Base-by-base conservation (phyloP, 345 rosid species). In the Arabis hirsuta region DNA sequence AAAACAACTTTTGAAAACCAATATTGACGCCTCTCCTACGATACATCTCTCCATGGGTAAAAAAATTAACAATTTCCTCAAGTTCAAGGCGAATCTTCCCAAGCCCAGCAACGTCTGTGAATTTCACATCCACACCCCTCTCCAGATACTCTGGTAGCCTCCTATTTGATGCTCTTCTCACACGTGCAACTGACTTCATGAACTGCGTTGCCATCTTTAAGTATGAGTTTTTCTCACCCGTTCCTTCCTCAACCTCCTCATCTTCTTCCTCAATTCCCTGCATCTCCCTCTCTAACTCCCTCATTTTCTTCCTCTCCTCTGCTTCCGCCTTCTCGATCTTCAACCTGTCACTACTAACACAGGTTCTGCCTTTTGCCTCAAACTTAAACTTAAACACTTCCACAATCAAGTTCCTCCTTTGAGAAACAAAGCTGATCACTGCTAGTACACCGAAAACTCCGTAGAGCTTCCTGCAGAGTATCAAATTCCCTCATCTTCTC, bases 111-210 rank as follows among this genome's bases (percentile, higher is more conserved):
- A 92, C 98, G 78, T 90, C 96, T 1, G 91, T 45, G 54, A 90
- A 92, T 80, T 87, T 92, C 57, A 92, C 98, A 67, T 92, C 97
- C 69, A 90, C 88, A 27, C 82, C 98, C 68, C 88, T 84, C 74
- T 92, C 97, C 47, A 92, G 84, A 82, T 90, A 92, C 69, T 92
- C 90, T n/a, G 98, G 98, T 66, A 84, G 79, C 64, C 89, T 83
- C 85, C 47, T 88, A 76, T 81, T 84, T 31, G 65, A 75, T 12
- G 91, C 93, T 62, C 91, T 80, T 68, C 91, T 81, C 51, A 92
- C 91, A 54, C 97, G 86, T 67, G 97, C 98, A 7, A 96, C 98
- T 58, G 98, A 92, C 82, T 85, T 92, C 98, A 92, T 88, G 85
- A 92, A 92, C 83, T 92, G 88, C 83, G 48, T 84, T 19, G 98